Base-by-base conservation (phyloP, 2,329 filamentous ascomycete genomes). In the Pseudofabraea citricarpa region DNA sequence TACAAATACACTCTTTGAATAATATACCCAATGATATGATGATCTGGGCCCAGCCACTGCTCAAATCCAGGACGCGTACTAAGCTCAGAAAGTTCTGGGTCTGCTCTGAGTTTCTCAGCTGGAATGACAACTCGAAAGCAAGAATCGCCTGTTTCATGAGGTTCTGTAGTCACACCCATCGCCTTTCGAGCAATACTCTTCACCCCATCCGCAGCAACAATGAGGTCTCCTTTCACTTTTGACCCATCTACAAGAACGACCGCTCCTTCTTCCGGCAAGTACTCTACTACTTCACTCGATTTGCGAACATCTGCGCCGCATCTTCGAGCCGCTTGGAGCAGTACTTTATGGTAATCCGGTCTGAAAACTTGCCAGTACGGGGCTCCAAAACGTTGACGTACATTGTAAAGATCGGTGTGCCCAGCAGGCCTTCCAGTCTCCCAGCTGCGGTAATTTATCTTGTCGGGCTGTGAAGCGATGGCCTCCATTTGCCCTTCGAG, bases 161-260 rank as follows among this genome's bases (percentile, higher is more conserved):
- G 32, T n/a, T 35, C 13, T 35, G 32, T 35, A 16, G 13, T 19
- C 6, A 19, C 13, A 16, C 32, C 32, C 12, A 35, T 5, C n/a
- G 32, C 13, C 10, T 35, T 19, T 38, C 49, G 9, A 37, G 49
- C 32, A 35, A 35, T 35, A 5, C 13, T 15, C 16, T 35, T 35
- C 18, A 35, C 16, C 10, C 63, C 63, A 50, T 65, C 62, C 10
- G 64, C 64, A 2, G 62, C 63, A 22, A 66, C 44, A 4, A 66
- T 45, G 2, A 66, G 45, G 27, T 66, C 61, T 0, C 49, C 61
- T 0, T 44, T 19, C 6, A 56, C 49, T 3, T 46, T 36, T n/a
- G 40, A 33, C 0, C 60, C 62, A 31, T 54, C 52, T 2, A 44
- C 31, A 3, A 59, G 36, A 2, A 41, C 52, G 2, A 59, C 47